Evolutionary conservation across 192 early-diverging fungal genomes (phyloP), one percentile per base, ranked within the genome.

Genomic region (Backusella tarrabulga): DNA sequence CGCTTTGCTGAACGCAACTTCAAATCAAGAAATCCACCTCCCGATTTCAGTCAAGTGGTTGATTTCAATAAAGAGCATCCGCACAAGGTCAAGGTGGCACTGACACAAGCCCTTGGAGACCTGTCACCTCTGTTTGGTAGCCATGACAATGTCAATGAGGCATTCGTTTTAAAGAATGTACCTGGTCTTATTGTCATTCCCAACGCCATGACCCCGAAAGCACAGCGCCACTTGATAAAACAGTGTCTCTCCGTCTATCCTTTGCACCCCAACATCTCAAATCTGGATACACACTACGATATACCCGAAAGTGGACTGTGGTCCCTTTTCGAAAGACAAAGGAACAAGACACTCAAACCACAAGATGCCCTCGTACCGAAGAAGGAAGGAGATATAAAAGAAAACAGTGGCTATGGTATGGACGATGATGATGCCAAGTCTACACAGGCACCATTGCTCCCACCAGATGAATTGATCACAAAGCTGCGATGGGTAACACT

Each of bases 251-350:
- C 88, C 52, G 89, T 94, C 34, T 95, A 92, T 75, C 82, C 95
- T 3, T 77, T 80, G 40, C 88, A 88, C 26, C 97, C 97, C 7
- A 97, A 96, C 81, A 89, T 91, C 14, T 90, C 91, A 56, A 98
- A 96, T 83, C 87, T 98, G 6, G 95, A 98, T 76, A 91, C 96
- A 26, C 95, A 96, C 73, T 98, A 94, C 70, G 71, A 81, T 11
- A 74, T 95, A 21, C 92, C 92, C 9, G 73, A 81, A 1, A 72
- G 77, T 36, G 93, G 93, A 6, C 46, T 91, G 14, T 93, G 90
- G 93, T 75, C 85, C 17, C 76, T 85, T 14, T 81, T 90, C 73
- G 88, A 87, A 56, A 35, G 72, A 34, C 78, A 81, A 32, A 71
- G 75, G 23, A 46, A 68, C 21, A 71, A 74, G 32, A 52, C 71